Base-by-base conservation (phyloP, 2,329 filamentous ascomycete genomes). In the Alternaria ventricosa region DNA sequence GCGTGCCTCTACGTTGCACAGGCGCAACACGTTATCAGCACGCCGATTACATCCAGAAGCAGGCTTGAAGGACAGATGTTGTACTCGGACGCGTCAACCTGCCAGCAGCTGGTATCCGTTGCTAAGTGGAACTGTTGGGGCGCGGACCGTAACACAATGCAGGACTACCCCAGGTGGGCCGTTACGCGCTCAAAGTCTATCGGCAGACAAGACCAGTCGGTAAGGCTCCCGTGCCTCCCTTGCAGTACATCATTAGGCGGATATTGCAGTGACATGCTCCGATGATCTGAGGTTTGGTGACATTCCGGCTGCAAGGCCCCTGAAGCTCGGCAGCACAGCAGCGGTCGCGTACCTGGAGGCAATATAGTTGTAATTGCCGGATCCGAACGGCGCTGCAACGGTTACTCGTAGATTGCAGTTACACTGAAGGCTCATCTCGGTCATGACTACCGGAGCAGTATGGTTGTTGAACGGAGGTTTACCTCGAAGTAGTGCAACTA, bases 91-190 rank as follows among this genome's bases (percentile, higher is more conserved):
- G 61, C 64, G 68, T 69, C 71, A 73, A 67, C 63, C 70, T 71
- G 68, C 69, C 66, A 74, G 60, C 64, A 63, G 61, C 63, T 60
- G 57, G 64, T 65, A 69, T 59, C 65, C 61, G 66, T 61, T 58
- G 60, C 53, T 68, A 66, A 61, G 72, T 77, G 69, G 64, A 67
- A 77, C 72, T 76, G 73, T 77, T 78, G 75, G 66, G 70, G 59
- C 60, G 59, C 65, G 65, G 46, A 45, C 62, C 54, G 75, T 77
- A 59, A 55, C 67, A 75, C 73, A 66, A 63, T 63, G 68, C 68
- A 69, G 53, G 61, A 66, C 67, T 66, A 62, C 51, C 61, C 57
- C 57, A 55, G 66, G 60, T 53, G 61, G 47, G 53, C 46, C 28
- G 60, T 67, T 66, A 60, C 55, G 50, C 61, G 60, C 61, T 60